Conservation (phyloP, 2,329 filamentous ascomycete species). For the Pseudogymnoascus sp. region DNA sequence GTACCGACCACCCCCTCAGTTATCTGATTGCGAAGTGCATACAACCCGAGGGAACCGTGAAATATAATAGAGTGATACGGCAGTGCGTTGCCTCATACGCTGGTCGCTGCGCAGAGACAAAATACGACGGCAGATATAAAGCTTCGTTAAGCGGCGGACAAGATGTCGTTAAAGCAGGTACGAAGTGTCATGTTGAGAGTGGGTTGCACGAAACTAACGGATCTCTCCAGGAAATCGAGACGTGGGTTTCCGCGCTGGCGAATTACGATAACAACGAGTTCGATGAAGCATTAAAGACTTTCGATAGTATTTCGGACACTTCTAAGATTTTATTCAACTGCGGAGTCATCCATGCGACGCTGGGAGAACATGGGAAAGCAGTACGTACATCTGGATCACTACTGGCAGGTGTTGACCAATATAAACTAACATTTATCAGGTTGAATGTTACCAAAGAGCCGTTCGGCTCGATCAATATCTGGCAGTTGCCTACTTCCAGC, state of each 20-base stretch:
- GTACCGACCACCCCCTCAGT: neutral
- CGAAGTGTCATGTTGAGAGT: neutral
- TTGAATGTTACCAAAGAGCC: conserved; percentile 89
- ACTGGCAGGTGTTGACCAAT: conserved; percentile 16
- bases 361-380: conserved; percentile 92
- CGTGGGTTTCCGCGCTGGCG: conserved; percentile 84
- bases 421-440: conserved; percentile 36
- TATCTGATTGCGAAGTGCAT: neutral
- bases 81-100: neutral
- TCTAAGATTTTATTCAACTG: conserved; percentile 99
- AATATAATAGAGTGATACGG: neutral
- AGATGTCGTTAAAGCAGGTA: conserved; percentile 6
- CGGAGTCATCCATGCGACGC: conserved; percentile 91
- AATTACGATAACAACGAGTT: conserved; percentile 98
- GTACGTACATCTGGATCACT: conserved; percentile 45
- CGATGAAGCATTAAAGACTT: conserved; percentile 75
- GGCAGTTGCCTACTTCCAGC: conserved; percentile 95
- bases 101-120: neutral
- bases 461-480: conserved; percentile 89
- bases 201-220: conserved; percentile 3
- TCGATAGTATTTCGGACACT: conserved; percentile 83
- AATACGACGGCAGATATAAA: neutral
- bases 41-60: neutral
- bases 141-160: neutral
- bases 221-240: conserved; percentile 77